These are phyloP conservation scores for Crotalaria pallida DNA, from an alignment of 306 rosid genomes.

Conservation along the genomic window DNA sequence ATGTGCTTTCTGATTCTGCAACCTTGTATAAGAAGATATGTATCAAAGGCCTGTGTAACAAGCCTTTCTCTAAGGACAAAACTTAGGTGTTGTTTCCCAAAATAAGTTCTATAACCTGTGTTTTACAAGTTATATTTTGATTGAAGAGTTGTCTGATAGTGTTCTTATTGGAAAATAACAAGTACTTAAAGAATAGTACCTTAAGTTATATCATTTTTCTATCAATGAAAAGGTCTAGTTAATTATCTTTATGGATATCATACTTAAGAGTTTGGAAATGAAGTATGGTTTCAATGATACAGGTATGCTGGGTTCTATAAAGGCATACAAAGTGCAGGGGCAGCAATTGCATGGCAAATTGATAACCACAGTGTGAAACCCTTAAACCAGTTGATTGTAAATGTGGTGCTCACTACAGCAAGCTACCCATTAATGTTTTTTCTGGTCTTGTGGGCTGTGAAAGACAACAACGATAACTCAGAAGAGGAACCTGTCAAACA, in stretches of 20 bases:
- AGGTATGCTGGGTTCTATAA: conserved; percentile 87
- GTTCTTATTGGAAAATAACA: too few relatives aligned
- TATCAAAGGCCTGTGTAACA: not conserved
- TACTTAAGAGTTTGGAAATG: not conserved
- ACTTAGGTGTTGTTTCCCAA: too few relatives aligned
- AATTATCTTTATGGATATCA: not conserved
- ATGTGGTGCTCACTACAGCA: conserved; percentile 56
- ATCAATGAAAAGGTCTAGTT: not conserved
- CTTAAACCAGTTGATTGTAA: conserved; percentile 53
- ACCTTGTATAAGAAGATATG: not conserved
- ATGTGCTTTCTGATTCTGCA: not conserved
- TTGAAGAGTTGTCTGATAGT: too few relatives aligned
- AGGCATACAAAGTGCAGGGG: conserved; percentile 97
- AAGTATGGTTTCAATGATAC: not conserved
- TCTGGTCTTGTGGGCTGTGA: conserved; percentile 66
- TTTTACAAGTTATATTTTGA: too few relatives aligned
- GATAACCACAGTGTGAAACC: conserved; percentile 51
- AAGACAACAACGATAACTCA: conserved; percentile 34
- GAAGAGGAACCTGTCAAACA: conserved; percentile 31
- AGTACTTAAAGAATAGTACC: too few relatives aligned
- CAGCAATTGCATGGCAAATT: conserved; percentile 94
- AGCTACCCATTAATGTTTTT: conserved; percentile 62
- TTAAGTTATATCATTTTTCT: not conserved
- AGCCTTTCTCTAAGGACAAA: not conserved
- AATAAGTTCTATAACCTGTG: too few relatives aligned